Evolutionary conservation across 2,329 filamentous ascomycete genomes (phyloP), one percentile per base, ranked within the genome.

Genomic region (Ophiocordyceps sinensis): DNA sequence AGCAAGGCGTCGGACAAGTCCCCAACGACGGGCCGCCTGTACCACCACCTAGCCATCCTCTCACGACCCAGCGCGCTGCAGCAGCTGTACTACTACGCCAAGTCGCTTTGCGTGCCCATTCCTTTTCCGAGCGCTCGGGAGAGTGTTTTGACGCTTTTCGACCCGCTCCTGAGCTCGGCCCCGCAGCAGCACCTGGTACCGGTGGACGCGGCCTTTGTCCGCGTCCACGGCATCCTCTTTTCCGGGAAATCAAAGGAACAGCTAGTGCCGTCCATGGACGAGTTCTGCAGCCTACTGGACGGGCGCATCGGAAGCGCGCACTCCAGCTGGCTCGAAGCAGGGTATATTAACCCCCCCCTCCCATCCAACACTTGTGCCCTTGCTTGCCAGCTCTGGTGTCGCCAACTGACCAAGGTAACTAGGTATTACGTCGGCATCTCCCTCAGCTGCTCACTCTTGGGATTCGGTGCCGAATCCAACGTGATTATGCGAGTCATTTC

Each of bases 21-120:
- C 0, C 85, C 88, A 0, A 73, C 72, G 0, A 78, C 82, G 0
- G 89, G 89, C 0, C 70, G 88, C 0, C 67, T 96, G 0, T 91
- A 94, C 44, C 87, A 96, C 49, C 87, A 95, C 52, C 65, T 95
- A 0, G 89, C 87, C 0, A 88, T 89, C 23, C 58, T 89, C 0
- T 80, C 84, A 0, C 63, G 82, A 0, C 81, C 82, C 0, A 79
- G 84, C 44, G 72, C 73, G 0, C 58, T 86, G 0, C 75, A 81
- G 42, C 83, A 89, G 53, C 59, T 88, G 0, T 86, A 75, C 50
- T 84, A 76, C 44, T 89, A 87, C 47, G 62, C 70, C 0, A 85
- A 85, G 45, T 77, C 78, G 0, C 65, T 89, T 0, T 83, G 77
- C 26, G 82, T 83, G 0, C 65, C 74, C 0, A 68, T 77, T 2